phyloP scores from a whole-genome alignment of 495 filamentous ascomycete species.

The Arthonia radiata region DNA sequence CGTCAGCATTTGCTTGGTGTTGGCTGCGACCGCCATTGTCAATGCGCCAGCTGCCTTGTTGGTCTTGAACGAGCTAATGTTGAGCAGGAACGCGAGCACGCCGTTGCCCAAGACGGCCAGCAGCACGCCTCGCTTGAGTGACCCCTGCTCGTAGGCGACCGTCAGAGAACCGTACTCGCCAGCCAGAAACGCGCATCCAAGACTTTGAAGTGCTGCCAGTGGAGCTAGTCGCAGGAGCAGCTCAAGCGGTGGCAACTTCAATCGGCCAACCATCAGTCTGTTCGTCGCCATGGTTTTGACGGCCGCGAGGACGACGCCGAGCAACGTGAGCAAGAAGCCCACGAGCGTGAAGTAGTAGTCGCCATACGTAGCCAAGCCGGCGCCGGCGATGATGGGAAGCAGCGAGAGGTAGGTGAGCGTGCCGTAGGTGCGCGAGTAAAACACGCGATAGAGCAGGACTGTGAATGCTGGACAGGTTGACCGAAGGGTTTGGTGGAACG shows the following conservation, averaged over 20 bases:
- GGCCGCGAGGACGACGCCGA: slow-evolving; percentile 27
- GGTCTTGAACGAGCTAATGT: slow-evolving; percentile 27
- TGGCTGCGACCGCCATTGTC: slow-evolving; percentile 31
- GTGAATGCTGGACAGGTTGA: slow-evolving; percentile 29
- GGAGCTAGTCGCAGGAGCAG: slow-evolving; percentile 29
- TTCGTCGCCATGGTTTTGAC: slow-evolving; percentile 33
- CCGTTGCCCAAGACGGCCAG: slow-evolving; percentile 22
- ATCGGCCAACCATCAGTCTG: slow-evolving; percentile 26
- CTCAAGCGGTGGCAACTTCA: slow-evolving; percentile 25
- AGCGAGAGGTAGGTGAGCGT: slow-evolving; percentile 27
- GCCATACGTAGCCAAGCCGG: slow-evolving; percentile 27
- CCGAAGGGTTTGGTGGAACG: slow-evolving; percentile 34
- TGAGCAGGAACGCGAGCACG: slow-evolving; percentile 25
- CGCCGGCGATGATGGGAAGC: slow-evolving; percentile 28
- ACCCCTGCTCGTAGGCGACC: slow-evolving; percentile 3
- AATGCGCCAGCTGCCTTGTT: slow-evolving; percentile 31
- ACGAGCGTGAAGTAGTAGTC: slow-evolving; percentile 29
- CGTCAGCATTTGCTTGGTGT: slow-evolving; percentile 32
- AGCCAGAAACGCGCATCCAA: slow-evolving; percentile 20
- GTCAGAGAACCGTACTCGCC: slow-evolving; percentile 19
- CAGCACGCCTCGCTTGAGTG: slow-evolving; percentile 4
- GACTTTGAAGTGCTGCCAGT: slow-evolving; percentile 24
- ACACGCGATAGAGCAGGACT: slow-evolving; percentile 26
- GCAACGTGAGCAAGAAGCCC: slow-evolving; percentile 26
- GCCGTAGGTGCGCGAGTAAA: slow-evolving; percentile 22